These are phyloP conservation scores for Dipteronia dyeriana DNA, from an alignment of 345 rosid genomes.

Conservation along the genomic window DNA sequence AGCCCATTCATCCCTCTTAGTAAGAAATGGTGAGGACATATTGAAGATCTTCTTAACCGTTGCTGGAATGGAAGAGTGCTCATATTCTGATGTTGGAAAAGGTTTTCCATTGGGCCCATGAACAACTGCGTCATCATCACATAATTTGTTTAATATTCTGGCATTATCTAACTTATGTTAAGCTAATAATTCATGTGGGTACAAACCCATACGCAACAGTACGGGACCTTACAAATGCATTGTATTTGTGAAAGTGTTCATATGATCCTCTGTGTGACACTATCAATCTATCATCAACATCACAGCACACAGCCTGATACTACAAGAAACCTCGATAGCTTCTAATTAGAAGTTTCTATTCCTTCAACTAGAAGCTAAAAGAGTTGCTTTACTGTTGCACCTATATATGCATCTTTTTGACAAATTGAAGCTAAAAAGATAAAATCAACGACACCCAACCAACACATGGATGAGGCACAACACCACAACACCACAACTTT, in stretches of 20 bases:
- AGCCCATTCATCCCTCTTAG: conserved; percentile 89
- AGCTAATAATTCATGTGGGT: too few relatives aligned
- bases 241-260: too few relatives aligned
- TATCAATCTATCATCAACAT: neutral
- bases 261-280: neutral
- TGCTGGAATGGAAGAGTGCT: conserved; percentile 94
- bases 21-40: conserved; percentile 64
- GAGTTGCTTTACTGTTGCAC: neutral
- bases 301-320: neutral
- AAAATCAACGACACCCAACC: neutral
- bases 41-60: conserved; percentile 83
- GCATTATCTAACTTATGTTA: too few relatives aligned
- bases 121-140: conserved; percentile 51
- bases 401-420: neutral
- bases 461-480: neutral
- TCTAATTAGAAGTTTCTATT: neutral
- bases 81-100: conserved; percentile 72
- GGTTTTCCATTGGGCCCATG: conserved; percentile 88
- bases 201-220: neutral
- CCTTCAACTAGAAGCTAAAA: neutral
- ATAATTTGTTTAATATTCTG: neutral
- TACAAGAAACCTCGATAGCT: neutral
- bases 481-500: neutral
- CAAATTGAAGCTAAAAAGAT: neutral
- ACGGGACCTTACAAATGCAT: too few relatives aligned